A percentile compares a stretch with the other conserved stretches of the same genome.
Evolutionary conservation across 306 rosid species (phyloP).

Genomic region (Boehmeria nivea): DNA sequence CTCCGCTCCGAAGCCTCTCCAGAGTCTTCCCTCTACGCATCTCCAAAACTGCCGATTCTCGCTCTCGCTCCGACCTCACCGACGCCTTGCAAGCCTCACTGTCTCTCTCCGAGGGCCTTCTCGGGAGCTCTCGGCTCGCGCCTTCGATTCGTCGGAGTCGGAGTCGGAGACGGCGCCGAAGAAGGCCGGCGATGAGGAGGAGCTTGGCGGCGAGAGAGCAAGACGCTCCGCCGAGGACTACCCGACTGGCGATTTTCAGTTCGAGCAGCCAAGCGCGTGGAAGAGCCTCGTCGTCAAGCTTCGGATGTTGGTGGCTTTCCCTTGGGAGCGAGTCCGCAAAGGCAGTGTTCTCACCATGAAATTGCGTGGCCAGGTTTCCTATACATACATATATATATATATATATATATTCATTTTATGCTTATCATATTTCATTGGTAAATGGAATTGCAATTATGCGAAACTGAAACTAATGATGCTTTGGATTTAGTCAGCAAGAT

Average conservation of each 20-base stretch:
- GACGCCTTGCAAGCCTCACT: constrained; percentile 3
- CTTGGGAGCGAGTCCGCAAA: constrained; percentile 77
- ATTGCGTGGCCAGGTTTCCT: constrained; percentile 77
- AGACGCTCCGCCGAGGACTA: constrained; percentile 24
- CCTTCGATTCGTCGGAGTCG: constrained; percentile 38
- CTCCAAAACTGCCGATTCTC: constrained; percentile 21
- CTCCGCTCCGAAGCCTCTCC: constrained; percentile 8
- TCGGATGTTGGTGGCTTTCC: constrained; percentile 63
- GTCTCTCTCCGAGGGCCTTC: too few relatives aligned
- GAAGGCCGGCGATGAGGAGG: constrained; percentile 8
- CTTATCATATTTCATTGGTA: neutral
- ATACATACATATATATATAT: neutral
- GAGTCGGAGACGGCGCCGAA: constrained; percentile 10
- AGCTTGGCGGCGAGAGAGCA: constrained; percentile 16
- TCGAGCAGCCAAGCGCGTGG: constrained; percentile 49
- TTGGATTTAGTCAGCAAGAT: too few relatives aligned
- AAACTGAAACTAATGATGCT: too few relatives aligned
- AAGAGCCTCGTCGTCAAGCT: constrained; percentile 58
- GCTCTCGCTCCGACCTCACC: constrained; percentile 19
- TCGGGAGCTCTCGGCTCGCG: constrained; percentile 30
- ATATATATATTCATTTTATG: too few relatives aligned
- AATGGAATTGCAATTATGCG: neutral
- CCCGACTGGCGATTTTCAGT: constrained; percentile 69
- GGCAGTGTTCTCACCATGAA: constrained; percentile 71
- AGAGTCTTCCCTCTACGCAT: constrained; percentile 10